These are phyloP conservation scores for Sphagnurus paluster DNA, from an alignment of 1,284 basidiomycete species.

Conservation along the genomic window DNA sequence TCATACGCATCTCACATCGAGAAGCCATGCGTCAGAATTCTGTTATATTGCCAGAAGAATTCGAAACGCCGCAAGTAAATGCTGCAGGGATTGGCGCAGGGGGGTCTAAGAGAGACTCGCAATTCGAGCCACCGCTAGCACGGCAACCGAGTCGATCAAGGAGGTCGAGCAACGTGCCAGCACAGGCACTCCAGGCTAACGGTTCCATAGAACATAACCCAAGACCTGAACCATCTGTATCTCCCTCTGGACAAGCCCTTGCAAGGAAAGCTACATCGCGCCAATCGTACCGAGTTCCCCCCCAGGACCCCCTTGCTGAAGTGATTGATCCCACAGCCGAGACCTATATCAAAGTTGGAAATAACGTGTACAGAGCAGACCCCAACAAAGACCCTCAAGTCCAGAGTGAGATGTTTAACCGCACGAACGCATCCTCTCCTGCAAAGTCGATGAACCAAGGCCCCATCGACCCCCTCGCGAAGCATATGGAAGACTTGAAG, in stretches of 20 bases:
- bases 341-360: constrained; percentile 69
- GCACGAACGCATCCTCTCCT: constrained; percentile 32
- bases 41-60: constrained; percentile 33
- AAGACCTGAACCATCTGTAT: constrained; percentile 11
- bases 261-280: constrained; percentile 13
- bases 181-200: constrained; percentile 27
- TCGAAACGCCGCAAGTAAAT: constrained; percentile 54
- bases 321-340: constrained; percentile 58
- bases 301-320: constrained; percentile 52
- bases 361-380: constrained; percentile 66
- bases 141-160: constrained; percentile 29
- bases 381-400: constrained; percentile 59
- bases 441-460: constrained; percentile 24
- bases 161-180: constrained; percentile 14
- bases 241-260: constrained; percentile 14
- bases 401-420: constrained; percentile 27
- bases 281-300: constrained; percentile 17
- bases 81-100: constrained; percentile 68
- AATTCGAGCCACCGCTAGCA: constrained; percentile 23
- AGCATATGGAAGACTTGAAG: constrained; percentile 60
- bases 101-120: constrained; percentile 38
- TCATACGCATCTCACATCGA: constrained; percentile 57
- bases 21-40: constrained; percentile 32
- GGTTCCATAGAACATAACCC: constrained; percentile 21
- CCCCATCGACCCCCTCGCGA: constrained; percentile 68